Base-by-base conservation (phyloP, 2,329 filamentous ascomycete species). In the Penicillium sp. region DNA sequence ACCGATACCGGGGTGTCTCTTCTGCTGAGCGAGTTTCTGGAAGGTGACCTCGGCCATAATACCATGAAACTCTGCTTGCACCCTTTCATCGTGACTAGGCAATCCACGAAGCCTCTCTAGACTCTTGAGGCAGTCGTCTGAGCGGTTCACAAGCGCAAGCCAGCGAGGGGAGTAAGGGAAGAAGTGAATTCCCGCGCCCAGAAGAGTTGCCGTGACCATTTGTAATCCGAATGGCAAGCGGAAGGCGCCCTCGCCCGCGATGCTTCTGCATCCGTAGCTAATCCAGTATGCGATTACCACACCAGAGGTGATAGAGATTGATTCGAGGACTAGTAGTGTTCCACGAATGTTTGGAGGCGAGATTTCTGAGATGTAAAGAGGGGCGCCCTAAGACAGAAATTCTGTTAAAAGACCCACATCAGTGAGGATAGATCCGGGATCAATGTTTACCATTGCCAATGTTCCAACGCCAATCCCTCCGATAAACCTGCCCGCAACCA, bases 271-370 rank as follows among this genome's bases (percentile, higher is more conserved):
- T 0, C 78, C 83, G 56, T 84, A 86, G 0, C 81, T 82, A 39
- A 83, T 82, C 79, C 81, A 85, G 65, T 79, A 85, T 1, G 82
- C 79, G 24, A 83, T 73, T 3, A 84, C 78, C 22, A 64, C 56
- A 79, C 82, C 80, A 19, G 75, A 68, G 13, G 81, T 78, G 52
- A 82, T 82, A 51, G 70, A 74, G 56, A 82, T 72, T 50, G 80
- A 75, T 57, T 82, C 77, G 4, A 82, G 68, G 2, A 81, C 60
- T 2, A 66, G 40, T 11, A 66, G 53, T 6, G 56, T 64, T 7
- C 63, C 75, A 50, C 75, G 69, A 46, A 76, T 67, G 43, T 76
- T 67, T 4, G 72, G 70, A 16, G 75, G 74, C 2, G 74, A 68
- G 5, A 75, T 44, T 50, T 74, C 70, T 6, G 69, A 67, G 7